Conservation (phyloP, 78 protist genomes). For the Dictyostelium citrinum region DNA sequence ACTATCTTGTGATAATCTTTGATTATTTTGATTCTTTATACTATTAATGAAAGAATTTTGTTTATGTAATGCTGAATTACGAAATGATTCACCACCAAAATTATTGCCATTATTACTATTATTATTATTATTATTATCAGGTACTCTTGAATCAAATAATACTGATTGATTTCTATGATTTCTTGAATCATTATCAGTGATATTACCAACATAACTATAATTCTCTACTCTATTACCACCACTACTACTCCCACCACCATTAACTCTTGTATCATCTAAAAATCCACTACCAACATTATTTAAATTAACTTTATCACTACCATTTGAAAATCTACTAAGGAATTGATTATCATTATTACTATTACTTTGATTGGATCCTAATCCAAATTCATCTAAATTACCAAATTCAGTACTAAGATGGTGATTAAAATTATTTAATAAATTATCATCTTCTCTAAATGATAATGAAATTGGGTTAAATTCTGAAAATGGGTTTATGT, state of each 20-base stretch:
- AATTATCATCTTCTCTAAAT: not conserved
- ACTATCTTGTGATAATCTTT: constrained; percentile 26
- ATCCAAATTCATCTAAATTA: not conserved
- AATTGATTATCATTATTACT: no score
- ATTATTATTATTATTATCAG: not conserved
- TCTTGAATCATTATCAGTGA: not conserved
- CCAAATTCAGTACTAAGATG: not conserved
- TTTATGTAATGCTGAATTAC: not conserved
- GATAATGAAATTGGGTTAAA: constrained; percentile 5
- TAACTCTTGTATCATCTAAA: not conserved
- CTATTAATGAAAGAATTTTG: not conserved
- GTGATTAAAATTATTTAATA: not conserved
- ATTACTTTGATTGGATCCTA: not conserved
- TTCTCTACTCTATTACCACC: not conserved
- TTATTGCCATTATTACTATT: not conserved
- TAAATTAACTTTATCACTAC: not conserved
- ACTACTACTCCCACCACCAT: not conserved
- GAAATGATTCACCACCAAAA: not conserved
- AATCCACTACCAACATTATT: not conserved
- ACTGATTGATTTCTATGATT: not conserved
- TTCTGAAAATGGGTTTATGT: constrained; percentile 4
- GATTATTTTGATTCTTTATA: not conserved
- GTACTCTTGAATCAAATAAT: not conserved
- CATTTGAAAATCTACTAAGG: not conserved
- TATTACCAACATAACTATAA: constrained; percentile 36